These are phyloP conservation scores for Epicoccum sorghinum DNA, from an alignment of 2,329 filamentous ascomycete species.

Conservation along the genomic window DNA sequence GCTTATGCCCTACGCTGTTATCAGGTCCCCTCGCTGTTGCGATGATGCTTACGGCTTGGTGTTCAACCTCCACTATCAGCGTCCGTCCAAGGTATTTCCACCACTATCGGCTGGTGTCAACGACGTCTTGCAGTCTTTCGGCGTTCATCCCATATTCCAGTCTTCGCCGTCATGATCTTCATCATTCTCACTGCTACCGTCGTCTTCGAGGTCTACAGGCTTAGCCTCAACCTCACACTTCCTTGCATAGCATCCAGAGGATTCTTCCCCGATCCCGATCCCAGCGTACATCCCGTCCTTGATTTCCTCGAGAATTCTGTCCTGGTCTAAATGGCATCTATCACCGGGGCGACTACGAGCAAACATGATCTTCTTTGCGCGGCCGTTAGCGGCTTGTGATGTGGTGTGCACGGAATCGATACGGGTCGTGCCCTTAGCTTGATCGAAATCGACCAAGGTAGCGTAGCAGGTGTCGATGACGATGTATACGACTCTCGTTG, in stretches of 20 bases:
- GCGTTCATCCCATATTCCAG: conserved; percentile 12
- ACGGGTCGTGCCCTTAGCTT: conserved; percentile 23
- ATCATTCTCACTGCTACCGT: conserved; percentile 24
- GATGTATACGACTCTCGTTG: conserved; percentile 23
- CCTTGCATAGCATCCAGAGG: conserved; percentile 25
- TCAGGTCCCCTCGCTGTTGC: neutral
- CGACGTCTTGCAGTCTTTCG: too few species aligned
- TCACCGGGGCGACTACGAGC: conserved; percentile 13
- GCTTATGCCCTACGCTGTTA: neutral
- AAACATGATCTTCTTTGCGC: conserved; percentile 33
- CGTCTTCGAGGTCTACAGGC: conserved; percentile 33
- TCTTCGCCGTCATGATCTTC: conserved; percentile 17
- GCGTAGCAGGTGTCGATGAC: conserved; percentile 31
- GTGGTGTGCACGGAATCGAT: conserved; percentile 31
- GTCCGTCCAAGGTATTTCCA: neutral
- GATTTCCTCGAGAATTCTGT: conserved; percentile 33
- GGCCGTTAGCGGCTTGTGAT: conserved; percentile 23
- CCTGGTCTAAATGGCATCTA: conserved; percentile 25
- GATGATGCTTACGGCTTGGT: neutral
- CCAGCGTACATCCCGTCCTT: conserved; percentile 29
- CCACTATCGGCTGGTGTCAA: neutral
- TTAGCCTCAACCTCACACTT: conserved; percentile 33
- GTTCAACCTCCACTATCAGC: too few species aligned
- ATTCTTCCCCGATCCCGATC: conserved; percentile 26
- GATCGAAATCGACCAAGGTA: conserved; percentile 22